Conservation (phyloP, 2,329 filamentous ascomycete genomes). For the Claviceps sp. region DNA sequence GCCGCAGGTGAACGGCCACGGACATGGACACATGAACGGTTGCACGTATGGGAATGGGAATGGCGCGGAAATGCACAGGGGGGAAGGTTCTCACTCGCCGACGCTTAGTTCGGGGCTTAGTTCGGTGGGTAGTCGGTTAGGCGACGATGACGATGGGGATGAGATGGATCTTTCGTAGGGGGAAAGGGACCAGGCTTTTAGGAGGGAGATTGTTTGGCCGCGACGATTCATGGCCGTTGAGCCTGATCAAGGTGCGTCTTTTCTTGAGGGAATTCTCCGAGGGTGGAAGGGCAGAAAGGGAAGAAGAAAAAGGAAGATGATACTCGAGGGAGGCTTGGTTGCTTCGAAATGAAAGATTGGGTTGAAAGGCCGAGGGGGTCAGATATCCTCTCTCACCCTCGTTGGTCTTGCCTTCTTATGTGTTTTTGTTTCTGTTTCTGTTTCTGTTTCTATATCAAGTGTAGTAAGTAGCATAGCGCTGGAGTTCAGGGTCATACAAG, state of each 20-base stretch:
- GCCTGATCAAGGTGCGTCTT: no score
- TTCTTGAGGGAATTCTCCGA: no score
- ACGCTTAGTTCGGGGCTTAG: conserved; percentile 43
- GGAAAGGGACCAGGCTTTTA: no score
- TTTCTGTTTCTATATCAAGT: neutral
- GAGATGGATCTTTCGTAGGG: conserved; percentile 33
- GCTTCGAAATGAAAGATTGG: no score
- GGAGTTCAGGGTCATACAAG: neutral
- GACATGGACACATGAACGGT: no score
- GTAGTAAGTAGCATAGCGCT: neutral
- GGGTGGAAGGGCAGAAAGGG: no score
- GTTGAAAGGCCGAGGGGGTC: no score
- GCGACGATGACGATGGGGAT: conserved; percentile 34
- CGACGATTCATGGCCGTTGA: neutral
- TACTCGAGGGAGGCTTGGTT: no score
- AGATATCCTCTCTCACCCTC: neutral
- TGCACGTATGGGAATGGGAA: neutral
- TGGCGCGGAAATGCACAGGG: neutral
- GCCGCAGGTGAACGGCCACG: conserved; percentile 3
- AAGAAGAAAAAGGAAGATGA: no score
- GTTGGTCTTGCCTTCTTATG: neutral
- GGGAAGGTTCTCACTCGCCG: conserved; percentile 17
- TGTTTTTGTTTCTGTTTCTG: neutral
- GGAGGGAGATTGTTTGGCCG: neutral
- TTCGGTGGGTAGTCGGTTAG: conserved; percentile 27